Evolutionary conservation across 345 rosid genomes (phyloP).

Genomic region (Heritiera littoralis): DNA sequence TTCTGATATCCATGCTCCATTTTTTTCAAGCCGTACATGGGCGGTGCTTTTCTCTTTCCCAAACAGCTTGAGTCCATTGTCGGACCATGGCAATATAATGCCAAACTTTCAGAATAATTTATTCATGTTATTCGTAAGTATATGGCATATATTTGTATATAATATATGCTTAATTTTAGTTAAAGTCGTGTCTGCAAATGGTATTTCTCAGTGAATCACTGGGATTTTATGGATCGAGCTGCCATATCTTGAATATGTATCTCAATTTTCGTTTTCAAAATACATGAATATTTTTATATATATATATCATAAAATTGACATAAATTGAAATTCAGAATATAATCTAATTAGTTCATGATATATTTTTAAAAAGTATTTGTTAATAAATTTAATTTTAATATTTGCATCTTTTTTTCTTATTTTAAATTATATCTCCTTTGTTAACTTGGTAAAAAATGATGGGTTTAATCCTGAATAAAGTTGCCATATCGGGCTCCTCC

Average conservation of each 20-base stretch:
- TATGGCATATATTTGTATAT: too few species aligned
- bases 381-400: too few species aligned
- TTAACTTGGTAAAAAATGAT: background rate
- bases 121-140: background rate
- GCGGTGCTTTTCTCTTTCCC: background rate
- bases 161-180: background rate
- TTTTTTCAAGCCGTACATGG: background rate
- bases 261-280: background rate
- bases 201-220: background rate
- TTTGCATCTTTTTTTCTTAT: too few species aligned
- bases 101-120: slow-evolving; percentile 1
- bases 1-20: background rate
- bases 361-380: too few species aligned
- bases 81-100: slow-evolving; percentile 8
- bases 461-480: background rate
- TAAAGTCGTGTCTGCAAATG: background rate
- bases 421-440: too few species aligned
- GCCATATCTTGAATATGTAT: background rate
- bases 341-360: too few species aligned
- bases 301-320: background rate
- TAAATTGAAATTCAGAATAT: too few species aligned
- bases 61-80: slow-evolving; percentile 12
- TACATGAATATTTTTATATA: too few species aligned
- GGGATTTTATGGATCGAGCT: background rate
- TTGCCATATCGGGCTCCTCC: background rate